phyloP scores from a whole-genome alignment of 305 asterid genomes.

The Fraxinus velutina region DNA sequence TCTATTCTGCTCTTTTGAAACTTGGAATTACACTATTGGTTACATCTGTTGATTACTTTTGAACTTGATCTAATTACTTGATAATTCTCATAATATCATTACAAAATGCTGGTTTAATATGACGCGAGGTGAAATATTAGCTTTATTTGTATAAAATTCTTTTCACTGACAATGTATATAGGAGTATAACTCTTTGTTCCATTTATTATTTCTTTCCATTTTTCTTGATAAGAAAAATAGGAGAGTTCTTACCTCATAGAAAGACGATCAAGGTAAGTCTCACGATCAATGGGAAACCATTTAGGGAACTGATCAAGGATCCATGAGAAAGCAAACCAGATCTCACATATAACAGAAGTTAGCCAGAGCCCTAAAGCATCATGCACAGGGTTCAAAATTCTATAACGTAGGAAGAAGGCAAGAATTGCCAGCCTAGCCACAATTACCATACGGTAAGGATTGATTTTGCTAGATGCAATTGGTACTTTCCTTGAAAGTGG shows the following conservation, averaged over 20 bases:
- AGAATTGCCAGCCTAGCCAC: conserved; percentile 71
- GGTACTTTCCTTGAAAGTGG: conserved; percentile 95
- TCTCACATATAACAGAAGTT: conserved; percentile 88
- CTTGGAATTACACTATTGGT: neutral
- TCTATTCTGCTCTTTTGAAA: neutral
- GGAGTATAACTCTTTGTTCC: neutral
- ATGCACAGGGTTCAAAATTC: conserved; percentile 89
- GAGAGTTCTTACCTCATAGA: conserved; percentile 59
- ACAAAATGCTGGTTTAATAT: neutral
- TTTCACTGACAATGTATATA: neutral
- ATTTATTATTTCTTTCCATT: neutral
- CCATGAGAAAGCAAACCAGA: conserved; percentile 98
- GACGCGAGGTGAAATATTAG: neutral
- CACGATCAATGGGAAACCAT: conserved; percentile 92
- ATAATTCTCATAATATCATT: neutral
- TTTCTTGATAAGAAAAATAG: neutral
- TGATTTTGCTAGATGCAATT: conserved; percentile 91
- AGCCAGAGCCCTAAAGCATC: conserved; percentile 98
- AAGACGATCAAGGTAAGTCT: conserved; percentile 96
- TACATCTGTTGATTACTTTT: neutral
- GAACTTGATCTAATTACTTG: neutral
- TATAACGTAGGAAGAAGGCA: conserved; percentile 80
- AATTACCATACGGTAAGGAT: conserved; percentile 95
- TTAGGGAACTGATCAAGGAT: conserved; percentile 99
- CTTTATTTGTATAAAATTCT: neutral